Evolutionary conservation across 768 basidiomycete species (phyloP), one percentile per base, ranked within the genome.

Genomic region (Mycena chlorophos): DNA sequence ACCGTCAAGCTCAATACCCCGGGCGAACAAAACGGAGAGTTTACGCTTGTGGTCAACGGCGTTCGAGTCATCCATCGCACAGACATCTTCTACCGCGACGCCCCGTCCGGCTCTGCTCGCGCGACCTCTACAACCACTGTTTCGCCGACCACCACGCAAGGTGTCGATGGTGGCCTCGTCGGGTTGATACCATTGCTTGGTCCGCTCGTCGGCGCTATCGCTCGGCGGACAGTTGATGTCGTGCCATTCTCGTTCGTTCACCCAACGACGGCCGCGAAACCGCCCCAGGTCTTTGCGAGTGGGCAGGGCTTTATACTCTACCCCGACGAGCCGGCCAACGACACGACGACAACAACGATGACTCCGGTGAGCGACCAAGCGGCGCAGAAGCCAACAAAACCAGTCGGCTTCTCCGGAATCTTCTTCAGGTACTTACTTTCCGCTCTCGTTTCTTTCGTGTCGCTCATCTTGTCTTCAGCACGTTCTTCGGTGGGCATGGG

Each of bases 401-500:
- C 72, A 19, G 71, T 79, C 2, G 77, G 74, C 17, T 80, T 84
- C 40, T 54, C 68, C 3, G 81, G 83, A 0, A 70, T 92, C 20
- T 93, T 94, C 71, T 93, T 93, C 73, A 90, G 88, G 88, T 86
- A n/a, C 67, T 47, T 16, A 43, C 25, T 25, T 23, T 23, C 0
- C n/a, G 13, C 23, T 28, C n/a, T 6, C 23, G 19, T 46, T 27
- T 46, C 39, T 23, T 6, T 12, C 1, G 4, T 39, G 19, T n/a
- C n/a, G n/a, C n/a, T 62, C 25, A 53, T 52, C 37, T 16, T 29
- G 3, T 51, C 14, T 6, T 17, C 59, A 87, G 86, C 59, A 87
- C 88, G 5, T 89, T 89, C 71, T 91, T 91, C 62, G 90, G 89
- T 12, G 90, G 89, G 0, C 88, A 91, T 58, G 83, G 82, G 4